These are phyloP conservation scores for Trebouxia sp. DNA, from an alignment of 139 green algal species.

Conservation along the genomic window DNA sequence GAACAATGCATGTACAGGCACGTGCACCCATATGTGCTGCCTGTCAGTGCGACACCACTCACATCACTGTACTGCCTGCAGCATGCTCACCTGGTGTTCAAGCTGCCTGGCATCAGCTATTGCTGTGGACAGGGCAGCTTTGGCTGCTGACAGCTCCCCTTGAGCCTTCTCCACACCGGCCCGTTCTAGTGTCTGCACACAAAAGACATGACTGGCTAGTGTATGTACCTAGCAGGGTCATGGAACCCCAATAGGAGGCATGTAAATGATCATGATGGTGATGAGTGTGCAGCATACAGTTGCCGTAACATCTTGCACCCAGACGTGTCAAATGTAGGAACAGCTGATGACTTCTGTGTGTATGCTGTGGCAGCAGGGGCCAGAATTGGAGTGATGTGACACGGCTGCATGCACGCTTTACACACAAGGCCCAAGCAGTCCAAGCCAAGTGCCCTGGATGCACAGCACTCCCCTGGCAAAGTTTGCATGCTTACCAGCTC, in stretches of 20 bases:
- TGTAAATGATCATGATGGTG: no score
- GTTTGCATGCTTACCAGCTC: constrained; percentile 14
- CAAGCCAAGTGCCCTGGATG: neutral
- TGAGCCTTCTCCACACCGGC: neutral
- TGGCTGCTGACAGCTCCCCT: neutral
- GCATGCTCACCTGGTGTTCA: constrained; percentile 8
- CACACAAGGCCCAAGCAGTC: neutral
- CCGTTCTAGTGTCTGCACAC: neutral
- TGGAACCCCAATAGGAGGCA: no score
- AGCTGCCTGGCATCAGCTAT: constrained; percentile 15
- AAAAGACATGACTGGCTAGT: neutral
- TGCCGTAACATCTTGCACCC: no score
- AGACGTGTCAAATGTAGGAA: no score
- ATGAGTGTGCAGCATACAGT: no score
- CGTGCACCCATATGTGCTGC: no score
- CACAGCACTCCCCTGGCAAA: neutral
- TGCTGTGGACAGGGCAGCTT: neutral
- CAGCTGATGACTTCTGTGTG: no score
- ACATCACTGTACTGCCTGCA: neutral
- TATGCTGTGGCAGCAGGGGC: no score
- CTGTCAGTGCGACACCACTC: no score
- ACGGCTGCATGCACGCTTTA: neutral
- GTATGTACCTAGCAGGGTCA: neutral
- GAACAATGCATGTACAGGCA: no score
- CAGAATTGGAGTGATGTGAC: neutral